Base-by-base conservation (phyloP, 345 rosid species). In the Hevea brasiliensis region DNA sequence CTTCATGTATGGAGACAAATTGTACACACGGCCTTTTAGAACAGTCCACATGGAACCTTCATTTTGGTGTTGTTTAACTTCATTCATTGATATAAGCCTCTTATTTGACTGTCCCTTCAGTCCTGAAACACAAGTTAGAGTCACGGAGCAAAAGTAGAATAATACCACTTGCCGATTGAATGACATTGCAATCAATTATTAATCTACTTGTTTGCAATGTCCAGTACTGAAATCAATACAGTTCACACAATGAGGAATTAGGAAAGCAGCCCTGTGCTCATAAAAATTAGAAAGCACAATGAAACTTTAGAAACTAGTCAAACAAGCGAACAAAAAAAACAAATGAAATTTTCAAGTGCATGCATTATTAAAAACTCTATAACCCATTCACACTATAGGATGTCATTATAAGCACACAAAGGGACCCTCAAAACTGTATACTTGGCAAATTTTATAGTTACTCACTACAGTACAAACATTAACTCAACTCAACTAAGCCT, bases 21-120 rank as follows among this genome's bases (percentile, higher is more conserved):
- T 91, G 80, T 95, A 92, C 0, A 89, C 97, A 1, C 83, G 89
- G 17, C 99, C 96, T 84, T 91, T 91, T 65, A 95, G 74, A 70
- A 92, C 94, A 63, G 96, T 91, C 99, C 98, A 92, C 97, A 89
- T 91, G 6, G 92, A 88, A 76, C 89, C 97, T 79, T 90, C 97
- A 41, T 70, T 51, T 78, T 72, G 81, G 72, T 92, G 93, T 79
- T 84, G 81, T 80, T 91, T 92, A 32, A 92, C 97, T 85, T 91
- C 93, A 67, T 77, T 80, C 90, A 84, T 85, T 17, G 94, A 48
- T 21, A 95, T 89, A 70, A 79, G 87, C 87, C 97, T 87, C 78
- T 35, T 89, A 79, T 86, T 91, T n/a, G 99, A 89, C 73, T 79
- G 89, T 71, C 97, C 97, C 80, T 89, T 91, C 58, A 92, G 79